Conservation (phyloP, 2,329 filamentous ascomycete genomes). For the Penicillium sp. region DNA sequence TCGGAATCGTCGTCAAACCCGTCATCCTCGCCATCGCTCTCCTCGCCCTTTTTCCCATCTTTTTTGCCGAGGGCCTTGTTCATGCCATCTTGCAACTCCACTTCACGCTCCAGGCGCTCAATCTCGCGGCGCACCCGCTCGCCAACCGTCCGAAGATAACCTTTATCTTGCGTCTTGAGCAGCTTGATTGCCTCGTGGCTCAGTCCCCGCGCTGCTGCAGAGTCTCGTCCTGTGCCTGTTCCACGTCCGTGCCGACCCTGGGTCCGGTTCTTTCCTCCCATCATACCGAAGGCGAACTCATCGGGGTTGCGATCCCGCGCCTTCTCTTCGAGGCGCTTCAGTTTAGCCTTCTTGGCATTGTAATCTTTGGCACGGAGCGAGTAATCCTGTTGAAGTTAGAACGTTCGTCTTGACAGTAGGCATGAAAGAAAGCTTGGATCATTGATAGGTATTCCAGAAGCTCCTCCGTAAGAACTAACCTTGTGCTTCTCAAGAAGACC, state of each 20-base stretch:
- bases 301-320: slow-evolving; percentile 61
- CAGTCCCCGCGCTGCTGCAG: slow-evolving; percentile 44
- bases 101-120: slow-evolving; percentile 48
- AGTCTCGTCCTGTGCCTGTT: slow-evolving; percentile 40
- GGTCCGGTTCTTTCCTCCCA: slow-evolving; percentile 47
- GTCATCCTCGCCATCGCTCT: slow-evolving; percentile 20
- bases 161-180: slow-evolving; percentile 64
- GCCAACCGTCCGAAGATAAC: slow-evolving; percentile 58
- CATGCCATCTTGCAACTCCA: slow-evolving; percentile 42
- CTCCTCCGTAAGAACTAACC: slow-evolving; percentile 40
- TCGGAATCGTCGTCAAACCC: slow-evolving; percentile 24
- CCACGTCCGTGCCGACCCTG: slow-evolving; percentile 41
- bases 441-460: not conserved
- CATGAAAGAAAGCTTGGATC: not conserved
- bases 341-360: slow-evolving; percentile 59
- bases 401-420: not conserved
- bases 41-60: slow-evolving; percentile 21
- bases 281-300: slow-evolving; percentile 66
- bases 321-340: slow-evolving; percentile 59
- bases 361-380: slow-evolving; percentile 63
- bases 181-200: slow-evolving; percentile 59
- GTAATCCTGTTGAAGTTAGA: slow-evolving; percentile 52
- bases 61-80: slow-evolving; percentile 28
- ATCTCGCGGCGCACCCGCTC: slow-evolving; percentile 55
- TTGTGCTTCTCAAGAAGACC: slow-evolving; percentile 97